Conservation (phyloP, 2,329 filamentous ascomycete species). For the Chaetomium strumarium region DNA sequence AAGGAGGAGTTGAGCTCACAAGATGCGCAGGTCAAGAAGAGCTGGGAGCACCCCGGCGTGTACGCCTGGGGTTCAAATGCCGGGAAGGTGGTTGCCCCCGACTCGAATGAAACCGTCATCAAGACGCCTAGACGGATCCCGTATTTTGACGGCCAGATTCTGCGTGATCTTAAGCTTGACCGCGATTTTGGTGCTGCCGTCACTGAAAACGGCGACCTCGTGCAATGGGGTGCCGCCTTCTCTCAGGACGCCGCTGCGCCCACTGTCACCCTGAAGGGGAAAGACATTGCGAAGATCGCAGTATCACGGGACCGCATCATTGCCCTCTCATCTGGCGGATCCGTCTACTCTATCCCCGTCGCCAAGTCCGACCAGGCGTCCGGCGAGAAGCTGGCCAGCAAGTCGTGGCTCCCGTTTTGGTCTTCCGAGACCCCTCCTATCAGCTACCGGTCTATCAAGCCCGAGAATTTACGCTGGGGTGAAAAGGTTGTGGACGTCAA, state of each 20-base stretch:
- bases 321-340: constrained; percentile 66
- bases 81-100: constrained; percentile 78
- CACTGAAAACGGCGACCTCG: constrained; percentile 76
- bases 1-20: constrained; percentile 79
- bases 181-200: constrained; percentile 79
- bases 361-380: constrained; percentile 63
- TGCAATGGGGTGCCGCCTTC: constrained; percentile 86
- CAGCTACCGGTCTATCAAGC: constrained; percentile 68
- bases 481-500: constrained; percentile 71
- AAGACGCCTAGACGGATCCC: constrained; percentile 73
- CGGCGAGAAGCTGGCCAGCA: constrained; percentile 47
- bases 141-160: constrained; percentile 77
- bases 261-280: constrained; percentile 68
- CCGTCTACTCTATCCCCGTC: constrained; percentile 78
- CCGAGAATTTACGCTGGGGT: constrained; percentile 55
- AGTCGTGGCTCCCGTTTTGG: constrained; percentile 72
- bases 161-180: constrained; percentile 84
- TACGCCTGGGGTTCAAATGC: constrained; percentile 91
- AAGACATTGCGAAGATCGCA: constrained; percentile 69
- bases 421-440: constrained; percentile 38
- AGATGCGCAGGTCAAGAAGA: constrained; percentile 80
- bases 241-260: constrained; percentile 59
- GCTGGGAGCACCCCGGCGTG: constrained; percentile 76
- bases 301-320: constrained; percentile 80
- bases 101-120: constrained; percentile 68